A percentile compares a stretch with the other conserved stretches of the same genome.
Evolutionary conservation across 2,329 filamentous ascomycete genomes (phyloP).

Genomic region (Cladosporium phlei): DNA sequence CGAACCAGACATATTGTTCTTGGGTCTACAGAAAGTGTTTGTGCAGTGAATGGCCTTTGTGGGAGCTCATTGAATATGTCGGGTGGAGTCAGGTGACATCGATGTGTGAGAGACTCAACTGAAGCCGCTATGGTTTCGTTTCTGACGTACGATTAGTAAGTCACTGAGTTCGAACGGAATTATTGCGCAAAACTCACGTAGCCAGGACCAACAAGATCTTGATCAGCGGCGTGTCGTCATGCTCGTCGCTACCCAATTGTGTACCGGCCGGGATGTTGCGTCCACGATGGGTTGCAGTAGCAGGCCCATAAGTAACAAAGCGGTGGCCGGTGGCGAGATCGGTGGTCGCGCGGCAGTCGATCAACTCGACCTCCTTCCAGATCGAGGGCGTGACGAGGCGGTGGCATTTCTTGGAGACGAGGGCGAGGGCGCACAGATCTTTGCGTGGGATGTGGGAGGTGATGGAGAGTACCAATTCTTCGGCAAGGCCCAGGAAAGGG

Average conservation of each 20-base stretch:
- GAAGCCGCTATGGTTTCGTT: slow-evolving; percentile 42
- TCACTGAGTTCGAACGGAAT: not conserved
- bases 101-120: slow-evolving; percentile 41
- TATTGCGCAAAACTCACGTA: slow-evolving; percentile 33
- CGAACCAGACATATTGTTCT: slow-evolving; percentile 37
- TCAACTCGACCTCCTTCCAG: slow-evolving; percentile 39
- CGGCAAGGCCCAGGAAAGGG: slow-evolving; percentile 30
- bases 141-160: not conserved
- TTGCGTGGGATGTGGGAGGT: slow-evolving; percentile 30
- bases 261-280: slow-evolving; percentile 1
- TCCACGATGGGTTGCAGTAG: slow-evolving; percentile 14
- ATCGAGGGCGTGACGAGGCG: slow-evolving; percentile 34
- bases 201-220: slow-evolving; percentile 40
- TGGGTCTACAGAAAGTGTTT: slow-evolving; percentile 37
- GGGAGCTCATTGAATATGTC: slow-evolving; percentile 43
- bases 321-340: not conserved
- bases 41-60: slow-evolving; percentile 35
- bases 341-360: slow-evolving; percentile 33
- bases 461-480: slow-evolving; percentile 40
- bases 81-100: slow-evolving; percentile 43
- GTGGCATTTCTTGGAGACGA: slow-evolving; percentile 34
- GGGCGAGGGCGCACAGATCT: slow-evolving; percentile 32
- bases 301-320: slow-evolving; percentile 11
- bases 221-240: slow-evolving; percentile 42
- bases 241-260: slow-evolving; percentile 26